phyloP scores from a whole-genome alignment of 2,329 filamentous ascomycete species.

The Pseudogymnoascus sp. region DNA sequence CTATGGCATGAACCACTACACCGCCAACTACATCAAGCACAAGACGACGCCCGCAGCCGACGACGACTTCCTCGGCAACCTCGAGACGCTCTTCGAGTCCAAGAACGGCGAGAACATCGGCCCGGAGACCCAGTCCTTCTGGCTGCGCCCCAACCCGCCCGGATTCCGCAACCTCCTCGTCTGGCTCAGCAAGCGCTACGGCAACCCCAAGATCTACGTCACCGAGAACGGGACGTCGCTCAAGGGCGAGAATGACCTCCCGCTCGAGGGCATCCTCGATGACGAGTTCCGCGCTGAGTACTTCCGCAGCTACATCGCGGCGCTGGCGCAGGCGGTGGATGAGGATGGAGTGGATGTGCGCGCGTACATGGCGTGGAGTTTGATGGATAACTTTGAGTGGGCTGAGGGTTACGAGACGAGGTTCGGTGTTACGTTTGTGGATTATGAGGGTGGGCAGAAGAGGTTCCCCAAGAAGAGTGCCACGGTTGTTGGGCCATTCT shows the following conservation, averaged over 20 bases:
- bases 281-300: constrained; percentile 78
- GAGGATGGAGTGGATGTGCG: constrained; percentile 70
- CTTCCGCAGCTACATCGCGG: constrained; percentile 67
- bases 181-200: constrained; percentile 72
- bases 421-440: constrained; percentile 76
- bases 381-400: constrained; percentile 55
- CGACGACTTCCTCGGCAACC: constrained; percentile 66
- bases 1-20: constrained; percentile 94
- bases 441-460: constrained; percentile 73
- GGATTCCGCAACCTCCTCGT: constrained; percentile 71
- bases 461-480: constrained; percentile 80
- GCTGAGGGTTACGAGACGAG: constrained; percentile 84
- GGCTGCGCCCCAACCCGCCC: constrained; percentile 66
- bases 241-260: constrained; percentile 72
- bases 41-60: constrained; percentile 49
- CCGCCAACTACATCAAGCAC: constrained; percentile 77
- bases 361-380: constrained; percentile 79
- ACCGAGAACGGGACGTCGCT: constrained; percentile 84
- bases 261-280: constrained; percentile 60
- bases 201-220: constrained; percentile 69
- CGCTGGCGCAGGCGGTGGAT: constrained; percentile 63
- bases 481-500: constrained; percentile 59
- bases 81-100: constrained; percentile 63
- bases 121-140: constrained; percentile 71
- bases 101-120: constrained; percentile 68